A percentile compares a stretch with the other conserved stretches of the same genome.
Conservation (phyloP, 148 eudicot genomes). For the Fallopia convolvulus region DNA sequence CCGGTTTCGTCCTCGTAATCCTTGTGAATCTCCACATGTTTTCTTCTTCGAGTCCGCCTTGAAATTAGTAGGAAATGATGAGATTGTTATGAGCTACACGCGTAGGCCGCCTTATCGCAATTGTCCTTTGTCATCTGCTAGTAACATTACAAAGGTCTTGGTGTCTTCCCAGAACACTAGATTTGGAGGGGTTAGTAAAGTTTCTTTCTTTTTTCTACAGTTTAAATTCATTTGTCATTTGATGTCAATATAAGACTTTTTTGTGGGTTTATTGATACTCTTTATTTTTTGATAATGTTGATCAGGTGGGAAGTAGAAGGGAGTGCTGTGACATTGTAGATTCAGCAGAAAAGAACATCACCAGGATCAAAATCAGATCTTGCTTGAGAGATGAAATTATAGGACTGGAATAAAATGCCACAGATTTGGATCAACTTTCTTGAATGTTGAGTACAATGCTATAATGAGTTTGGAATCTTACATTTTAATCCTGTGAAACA, state of each 20-base stretch:
- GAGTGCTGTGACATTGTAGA: slow-evolving; percentile 52
- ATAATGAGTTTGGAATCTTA: too few species aligned
- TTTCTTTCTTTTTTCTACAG: neutral
- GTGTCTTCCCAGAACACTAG: slow-evolving; percentile 42
- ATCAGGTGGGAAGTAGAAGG: slow-evolving; percentile 49
- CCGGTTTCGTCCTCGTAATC: slow-evolving; percentile 22
- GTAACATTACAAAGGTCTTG: slow-evolving; percentile 21
- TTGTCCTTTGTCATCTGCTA: slow-evolving; percentile 24
- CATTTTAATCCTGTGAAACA: too few species aligned
- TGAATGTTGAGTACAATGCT: neutral
- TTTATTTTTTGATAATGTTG: neutral
- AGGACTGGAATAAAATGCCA: slow-evolving; percentile 15
- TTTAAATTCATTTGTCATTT: neutral
- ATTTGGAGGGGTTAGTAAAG: slow-evolving; percentile 25
- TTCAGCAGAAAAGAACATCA: slow-evolving; percentile 26
- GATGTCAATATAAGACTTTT: neutral
- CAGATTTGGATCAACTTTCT: neutral
- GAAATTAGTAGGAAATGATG: neutral
- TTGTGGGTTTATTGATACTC: neutral
- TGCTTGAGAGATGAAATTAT: slow-evolving; percentile 40
- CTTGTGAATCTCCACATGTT: slow-evolving; percentile 47
- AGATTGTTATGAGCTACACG: slow-evolving; percentile 29
- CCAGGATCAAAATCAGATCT: slow-evolving; percentile 36
- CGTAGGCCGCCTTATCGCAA: slow-evolving; percentile 14
- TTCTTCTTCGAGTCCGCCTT: slow-evolving; percentile 41